Percentiles rank a stretch among this genome's conserved stretches.
These are phyloP conservation scores for Microdochium bolleyi DNA, from an alignment of 2,329 filamentous ascomycete species.

Conservation along the genomic window DNA sequence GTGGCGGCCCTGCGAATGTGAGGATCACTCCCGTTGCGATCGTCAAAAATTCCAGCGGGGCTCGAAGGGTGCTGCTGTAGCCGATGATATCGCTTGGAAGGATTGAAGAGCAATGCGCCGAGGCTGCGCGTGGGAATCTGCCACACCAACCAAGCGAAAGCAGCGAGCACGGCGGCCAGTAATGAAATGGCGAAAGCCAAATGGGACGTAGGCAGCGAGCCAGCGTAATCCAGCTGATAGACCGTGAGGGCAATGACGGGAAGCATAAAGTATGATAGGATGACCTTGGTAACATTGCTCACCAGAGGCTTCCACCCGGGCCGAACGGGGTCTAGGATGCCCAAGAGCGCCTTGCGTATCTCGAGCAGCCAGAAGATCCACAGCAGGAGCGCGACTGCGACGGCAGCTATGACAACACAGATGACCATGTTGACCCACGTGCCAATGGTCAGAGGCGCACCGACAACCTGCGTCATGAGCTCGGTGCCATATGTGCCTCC, in stretches of 20 bases:
- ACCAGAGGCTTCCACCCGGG: conserved; percentile 3
- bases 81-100: neutral
- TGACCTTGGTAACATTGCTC: conserved; percentile 2
- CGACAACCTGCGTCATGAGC: conserved; percentile 59
- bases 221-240: conserved; percentile 7
- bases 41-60: neutral
- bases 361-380: neutral
- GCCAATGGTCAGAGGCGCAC: conserved; percentile 51
- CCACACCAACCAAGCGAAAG: conserved; percentile 6
- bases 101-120: conserved; percentile 6
- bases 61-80: neutral
- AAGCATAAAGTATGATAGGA: conserved; percentile 10
- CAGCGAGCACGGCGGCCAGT: conserved; percentile 1
- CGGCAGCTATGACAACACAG: conserved; percentile 51
- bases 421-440: conserved; percentile 66
- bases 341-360: neutral
- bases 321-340: neutral
- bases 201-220: conserved; percentile 5
- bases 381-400: conserved; percentile 37
- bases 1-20: too few species aligned
- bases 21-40: neutral
- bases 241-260: conserved; percentile 7
- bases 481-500: conserved; percentile 47
- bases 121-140: conserved; percentile 5
- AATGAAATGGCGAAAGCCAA: conserved; percentile 3